Conservation (phyloP, 768 basidiomycete genomes). For the Russula brevipes region DNA sequence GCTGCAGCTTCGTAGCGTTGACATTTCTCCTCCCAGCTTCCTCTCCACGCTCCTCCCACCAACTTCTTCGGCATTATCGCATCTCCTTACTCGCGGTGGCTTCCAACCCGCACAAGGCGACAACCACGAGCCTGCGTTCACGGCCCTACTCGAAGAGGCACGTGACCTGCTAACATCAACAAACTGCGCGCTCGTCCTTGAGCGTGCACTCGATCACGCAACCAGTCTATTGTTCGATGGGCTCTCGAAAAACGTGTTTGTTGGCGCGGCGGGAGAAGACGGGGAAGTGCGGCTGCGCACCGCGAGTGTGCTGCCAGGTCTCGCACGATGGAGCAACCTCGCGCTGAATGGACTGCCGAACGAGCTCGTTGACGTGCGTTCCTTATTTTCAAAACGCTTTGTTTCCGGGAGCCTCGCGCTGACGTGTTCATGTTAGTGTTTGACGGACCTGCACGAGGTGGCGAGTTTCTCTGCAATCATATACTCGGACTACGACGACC, state of each 20-base stretch:
- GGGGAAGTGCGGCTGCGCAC: slow-evolving; percentile 55
- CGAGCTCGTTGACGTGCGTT: slow-evolving; percentile 76
- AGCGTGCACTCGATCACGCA: slow-evolving; percentile 66
- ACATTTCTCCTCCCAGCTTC: slow-evolving; percentile 45
- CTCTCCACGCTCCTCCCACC: slow-evolving; percentile 69
- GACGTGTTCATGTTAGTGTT: slow-evolving; percentile 38
- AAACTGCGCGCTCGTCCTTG: slow-evolving; percentile 67
- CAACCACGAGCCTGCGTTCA: slow-evolving; percentile 49
- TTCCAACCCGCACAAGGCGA: slow-evolving; percentile 33
- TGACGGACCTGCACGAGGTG: slow-evolving; percentile 60
- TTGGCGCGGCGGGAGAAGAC: slow-evolving; percentile 30
- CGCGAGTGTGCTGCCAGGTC: slow-evolving; percentile 73
- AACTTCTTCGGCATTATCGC: slow-evolving; percentile 62
- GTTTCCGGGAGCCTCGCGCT: neutral
- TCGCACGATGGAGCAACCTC: slow-evolving; percentile 72
- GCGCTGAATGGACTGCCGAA: slow-evolving; percentile 68
- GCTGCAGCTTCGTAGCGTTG: slow-evolving; percentile 4
- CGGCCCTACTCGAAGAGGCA: slow-evolving; percentile 64
- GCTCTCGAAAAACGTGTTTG: slow-evolving; percentile 62
- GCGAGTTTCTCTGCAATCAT: slow-evolving; percentile 66
- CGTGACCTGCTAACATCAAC: slow-evolving; percentile 54
- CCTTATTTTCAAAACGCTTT: neutral
- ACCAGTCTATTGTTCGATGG: slow-evolving; percentile 58
- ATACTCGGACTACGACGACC: slow-evolving; percentile 63
- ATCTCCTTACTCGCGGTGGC: slow-evolving; percentile 66